Evolutionary conservation across 2,329 filamentous ascomycete genomes (phyloP).

Genomic region (Graphilbum ipis-grandicollis): DNA sequence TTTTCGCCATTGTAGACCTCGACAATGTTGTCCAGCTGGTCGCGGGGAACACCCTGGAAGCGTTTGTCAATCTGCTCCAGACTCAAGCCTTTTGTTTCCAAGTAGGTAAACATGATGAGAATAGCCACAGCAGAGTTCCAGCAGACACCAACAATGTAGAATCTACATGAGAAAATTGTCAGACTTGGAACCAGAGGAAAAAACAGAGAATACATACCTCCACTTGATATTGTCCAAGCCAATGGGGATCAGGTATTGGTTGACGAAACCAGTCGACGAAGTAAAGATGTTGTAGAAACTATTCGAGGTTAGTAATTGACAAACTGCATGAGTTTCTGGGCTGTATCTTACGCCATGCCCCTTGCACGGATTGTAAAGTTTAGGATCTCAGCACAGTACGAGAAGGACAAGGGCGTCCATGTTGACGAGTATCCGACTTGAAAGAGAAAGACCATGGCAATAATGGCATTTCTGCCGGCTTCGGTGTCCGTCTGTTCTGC

Average conservation of each 20-base stretch:
- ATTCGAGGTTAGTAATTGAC: neutral
- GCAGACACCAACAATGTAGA: constrained; percentile 3
- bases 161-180: neutral
- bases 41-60: constrained; percentile 1
- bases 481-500: constrained; percentile 1
- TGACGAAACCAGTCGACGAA: constrained; percentile 1
- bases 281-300: constrained; percentile 4
- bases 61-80: constrained; percentile 3
- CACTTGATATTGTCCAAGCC: constrained; percentile 2
- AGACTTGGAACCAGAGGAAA: neutral
- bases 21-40: neutral
- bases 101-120: constrained; percentile 2
- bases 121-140: constrained; percentile 1
- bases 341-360: constrained; percentile 3
- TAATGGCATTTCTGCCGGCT: constrained; percentile 1
- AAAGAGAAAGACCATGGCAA: constrained; percentile 4
- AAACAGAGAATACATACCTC: neutral
- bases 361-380: constrained; percentile 4
- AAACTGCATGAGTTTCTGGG: neutral
- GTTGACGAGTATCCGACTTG: constrained; percentile 3
- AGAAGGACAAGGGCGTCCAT: constrained; percentile 3
- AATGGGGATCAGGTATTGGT: constrained; percentile 3
- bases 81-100: constrained; percentile 3
- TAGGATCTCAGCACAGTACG: constrained; percentile 2
- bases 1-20: constrained; percentile 1